Evolutionary conservation across 768 basidiomycete genomes (phyloP), one percentile per base, ranked within the genome.

Genomic region (Boletales sp.): DNA sequence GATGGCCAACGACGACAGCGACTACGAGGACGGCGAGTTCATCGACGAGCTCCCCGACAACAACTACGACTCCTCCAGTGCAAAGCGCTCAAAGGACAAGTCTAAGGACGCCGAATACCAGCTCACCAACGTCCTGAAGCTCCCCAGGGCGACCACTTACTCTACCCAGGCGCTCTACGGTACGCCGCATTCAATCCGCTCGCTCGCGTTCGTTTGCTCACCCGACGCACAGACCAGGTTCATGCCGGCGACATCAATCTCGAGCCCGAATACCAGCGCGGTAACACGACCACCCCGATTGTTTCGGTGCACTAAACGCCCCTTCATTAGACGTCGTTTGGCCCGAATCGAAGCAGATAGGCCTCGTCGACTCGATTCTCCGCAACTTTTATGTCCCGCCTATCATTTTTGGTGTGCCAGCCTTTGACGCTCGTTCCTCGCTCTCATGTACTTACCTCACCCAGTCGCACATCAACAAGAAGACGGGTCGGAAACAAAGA

Each of bases 381-480:
- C 82, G 85, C 39, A 89, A 90, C 60, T 89, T 83, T 53, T 89
- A 88, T 48, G 78, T 92, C 9, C 90, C 90, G 0, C 86, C 89
- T 0, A 74, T 92, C 19, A 84, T 92, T 10, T 90, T 92, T 54
- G 76, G 83, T 82, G 54, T n/a, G 76, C 5, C 1, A 11, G 9
- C 1, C 2, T 18, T 14, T 39, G 8, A 25, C 9, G 25, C 1
- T 7, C 31, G 17, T 4, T 15, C 13, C 18, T 3, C 7, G 28
- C n/a, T 42, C 55, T 50, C 12, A 48, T 46, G 10, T 51, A 8
- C 0, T 18, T 51, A 14, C 58, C 6, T 28, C 25, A 5, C 5
- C 25, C 73, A 82, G 84, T 52, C 75, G 81, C 12, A 68, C 66
- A 77, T 18, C 64, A 70, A 2, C 59, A 65, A 32, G 78, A 82